phyloP scores from a whole-genome alignment of 2,329 filamentous ascomycete species.

The Venturia nashicola region DNA sequence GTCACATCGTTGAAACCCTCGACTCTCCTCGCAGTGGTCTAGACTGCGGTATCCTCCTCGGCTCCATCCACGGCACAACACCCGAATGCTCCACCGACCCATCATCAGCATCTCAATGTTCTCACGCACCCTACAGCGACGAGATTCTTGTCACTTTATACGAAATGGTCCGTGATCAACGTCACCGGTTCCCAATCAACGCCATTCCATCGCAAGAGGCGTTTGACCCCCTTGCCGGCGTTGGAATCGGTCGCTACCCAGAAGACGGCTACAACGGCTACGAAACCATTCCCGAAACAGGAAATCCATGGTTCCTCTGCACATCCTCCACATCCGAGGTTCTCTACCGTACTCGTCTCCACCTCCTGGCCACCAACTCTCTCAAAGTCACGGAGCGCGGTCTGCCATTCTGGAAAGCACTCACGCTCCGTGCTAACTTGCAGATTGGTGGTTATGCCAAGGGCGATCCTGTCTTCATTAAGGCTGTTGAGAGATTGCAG shows the following conservation, averaged over 20 bases:
- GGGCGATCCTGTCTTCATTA: conserved; percentile 19
- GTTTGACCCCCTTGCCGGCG: conserved; percentile 16
- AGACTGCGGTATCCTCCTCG: conserved; percentile 27
- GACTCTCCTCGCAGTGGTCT: conserved; percentile 22
- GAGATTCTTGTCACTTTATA: conserved; percentile 26
- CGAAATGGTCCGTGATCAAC: conserved; percentile 22
- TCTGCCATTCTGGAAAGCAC: conserved; percentile 24
- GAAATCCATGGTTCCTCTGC: conserved; percentile 33
- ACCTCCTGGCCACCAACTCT: conserved; percentile 17
- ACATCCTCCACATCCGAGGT: conserved; percentile 28
- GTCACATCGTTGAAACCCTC: conserved; percentile 25
- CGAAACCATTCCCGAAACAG: conserved; percentile 18
- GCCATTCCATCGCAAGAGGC: conserved; percentile 13
- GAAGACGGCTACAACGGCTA: conserved; percentile 31
- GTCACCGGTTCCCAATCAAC: conserved; percentile 27
- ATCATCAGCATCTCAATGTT: conserved; percentile 7
- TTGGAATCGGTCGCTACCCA: conserved; percentile 30
- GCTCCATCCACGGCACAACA: conserved; percentile 22
- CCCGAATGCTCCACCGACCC: conserved; percentile 13
- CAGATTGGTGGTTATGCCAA: conserved; percentile 17
- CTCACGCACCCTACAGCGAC: conserved; percentile 25
- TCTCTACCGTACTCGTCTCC: conserved; percentile 24
- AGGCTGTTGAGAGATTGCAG: conserved; percentile 20
- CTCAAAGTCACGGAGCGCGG: conserved; percentile 21
- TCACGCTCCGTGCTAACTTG: conserved; percentile 17